These are phyloP conservation scores for Botrytis fragariae DNA, from an alignment of 2,329 filamentous ascomycete genomes.

Conservation along the genomic window DNA sequence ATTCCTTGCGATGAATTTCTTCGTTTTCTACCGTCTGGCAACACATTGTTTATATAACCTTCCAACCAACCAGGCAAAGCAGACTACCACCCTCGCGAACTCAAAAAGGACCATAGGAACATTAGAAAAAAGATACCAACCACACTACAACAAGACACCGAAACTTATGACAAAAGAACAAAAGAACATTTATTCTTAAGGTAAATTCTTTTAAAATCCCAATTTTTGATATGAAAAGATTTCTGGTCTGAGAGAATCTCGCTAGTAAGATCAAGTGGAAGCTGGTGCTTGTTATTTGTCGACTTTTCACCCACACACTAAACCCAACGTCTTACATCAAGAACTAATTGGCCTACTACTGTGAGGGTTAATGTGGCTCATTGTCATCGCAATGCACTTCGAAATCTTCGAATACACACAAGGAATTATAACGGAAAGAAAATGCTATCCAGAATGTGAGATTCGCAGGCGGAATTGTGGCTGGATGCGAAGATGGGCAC, in stretches of 20 bases:
- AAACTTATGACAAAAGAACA: too few relatives aligned
- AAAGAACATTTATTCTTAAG: too few relatives aligned
- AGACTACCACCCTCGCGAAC: accelerated
- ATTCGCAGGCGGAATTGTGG: background rate
- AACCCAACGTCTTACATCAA: background rate
- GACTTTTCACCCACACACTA: background rate
- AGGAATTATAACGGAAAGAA: accelerated
- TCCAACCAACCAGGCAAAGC: background rate
- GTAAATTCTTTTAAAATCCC: too few relatives aligned
- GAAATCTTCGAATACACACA: background rate
- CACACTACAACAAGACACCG: background rate
- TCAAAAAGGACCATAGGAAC: background rate
- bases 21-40: too few relatives aligned
- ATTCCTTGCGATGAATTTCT: too few relatives aligned
- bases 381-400: accelerated
- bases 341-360: background rate
- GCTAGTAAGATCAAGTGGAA: too few relatives aligned
- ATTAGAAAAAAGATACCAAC: background rate
- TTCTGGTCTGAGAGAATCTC: too few relatives aligned
- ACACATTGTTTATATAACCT: too few relatives aligned
- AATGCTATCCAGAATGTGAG: background rate
- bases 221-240: accelerated
- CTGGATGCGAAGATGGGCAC: background rate
- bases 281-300: too few relatives aligned
- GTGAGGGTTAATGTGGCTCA: background rate